These are phyloP conservation scores for Pichia heedii DNA, from an alignment of 805 yeast genomes.

Conservation along the genomic window DNA sequence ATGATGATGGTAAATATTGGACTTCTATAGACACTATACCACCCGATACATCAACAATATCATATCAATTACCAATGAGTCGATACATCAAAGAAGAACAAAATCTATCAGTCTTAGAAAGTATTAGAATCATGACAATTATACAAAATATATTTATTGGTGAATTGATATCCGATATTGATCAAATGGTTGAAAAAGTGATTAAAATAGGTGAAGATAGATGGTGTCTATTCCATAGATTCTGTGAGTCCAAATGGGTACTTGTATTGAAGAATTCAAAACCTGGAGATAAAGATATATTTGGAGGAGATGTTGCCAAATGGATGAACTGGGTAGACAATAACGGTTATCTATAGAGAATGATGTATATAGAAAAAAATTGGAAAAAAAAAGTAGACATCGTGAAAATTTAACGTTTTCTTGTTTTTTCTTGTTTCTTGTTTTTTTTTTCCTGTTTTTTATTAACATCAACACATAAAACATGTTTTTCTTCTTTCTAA, in stretches of 20 bases:
- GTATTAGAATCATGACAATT: neutral
- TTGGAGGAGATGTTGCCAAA: slow-evolving; percentile 19
- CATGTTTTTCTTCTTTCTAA: too few relatives aligned
- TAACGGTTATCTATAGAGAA: slow-evolving; percentile 2
- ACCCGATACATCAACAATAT: slow-evolving; percentile 3
- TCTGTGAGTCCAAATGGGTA: slow-evolving; percentile 10
- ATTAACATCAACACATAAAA: too few relatives aligned
- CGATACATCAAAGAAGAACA: neutral
- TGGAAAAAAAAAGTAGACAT: too few relatives aligned
- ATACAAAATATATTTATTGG: slow-evolving; percentile 5
- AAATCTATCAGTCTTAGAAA: neutral
- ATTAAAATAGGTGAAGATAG: slow-evolving; percentile 19
- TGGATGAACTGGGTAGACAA: slow-evolving; percentile 15
- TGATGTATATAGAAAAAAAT: neutral
- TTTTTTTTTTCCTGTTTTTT: too few relatives aligned
- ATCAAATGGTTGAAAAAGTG: slow-evolving; percentile 12
- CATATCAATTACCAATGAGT: slow-evolving; percentile 6
- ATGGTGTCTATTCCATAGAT: slow-evolving; percentile 20
- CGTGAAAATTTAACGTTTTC: too few relatives aligned
- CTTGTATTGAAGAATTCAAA: slow-evolving; percentile 15
- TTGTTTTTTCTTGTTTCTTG: too few relatives aligned
- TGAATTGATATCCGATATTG: neutral
- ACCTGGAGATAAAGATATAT: slow-evolving; percentile 12
- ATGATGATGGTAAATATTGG: slow-evolving; percentile 16
- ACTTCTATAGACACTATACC: slow-evolving; percentile 25